phyloP scores from a whole-genome alignment of 2,329 filamentous ascomycete species.

The Hypoxylon sp. region DNA sequence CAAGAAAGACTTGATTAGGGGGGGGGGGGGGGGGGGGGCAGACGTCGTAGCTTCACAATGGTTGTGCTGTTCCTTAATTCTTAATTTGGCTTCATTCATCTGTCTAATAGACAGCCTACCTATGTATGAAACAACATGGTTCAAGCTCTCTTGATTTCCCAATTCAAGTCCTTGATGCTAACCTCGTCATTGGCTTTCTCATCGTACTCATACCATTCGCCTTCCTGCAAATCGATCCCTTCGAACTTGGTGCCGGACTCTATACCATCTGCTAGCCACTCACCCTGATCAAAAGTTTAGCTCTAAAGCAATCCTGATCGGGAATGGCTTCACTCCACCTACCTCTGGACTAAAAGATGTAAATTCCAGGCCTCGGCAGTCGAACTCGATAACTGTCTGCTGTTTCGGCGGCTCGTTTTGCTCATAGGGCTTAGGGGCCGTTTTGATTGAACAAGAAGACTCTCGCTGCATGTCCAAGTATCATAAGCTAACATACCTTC shows the following conservation, averaged over 20 bases:
- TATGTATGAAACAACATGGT: background rate
- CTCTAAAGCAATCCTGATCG: background rate
- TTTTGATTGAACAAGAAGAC: slow-evolving; percentile 87
- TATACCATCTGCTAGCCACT: slow-evolving; percentile 87
- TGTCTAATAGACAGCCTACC: background rate
- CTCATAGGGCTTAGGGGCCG: slow-evolving; percentile 79
- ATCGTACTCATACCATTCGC: slow-evolving; percentile 98
- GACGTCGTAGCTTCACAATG: background rate
- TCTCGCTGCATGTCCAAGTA: slow-evolving; percentile 71
- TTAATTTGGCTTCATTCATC: slow-evolving; percentile 10
- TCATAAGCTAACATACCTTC: slow-evolving; percentile 22
- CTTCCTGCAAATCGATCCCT: slow-evolving; percentile 85
- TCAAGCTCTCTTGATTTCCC: slow-evolving; percentile 84
- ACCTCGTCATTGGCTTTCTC: slow-evolving; percentile 94
- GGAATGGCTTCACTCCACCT: slow-evolving; percentile 43
- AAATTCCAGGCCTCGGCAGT: slow-evolving; percentile 95
- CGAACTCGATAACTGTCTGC: slow-evolving; percentile 88
- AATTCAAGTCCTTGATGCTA: slow-evolving; percentile 89
- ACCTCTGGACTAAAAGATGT: slow-evolving; percentile 92
- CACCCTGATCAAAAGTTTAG: slow-evolving; percentile 71
- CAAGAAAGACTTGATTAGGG: background rate
- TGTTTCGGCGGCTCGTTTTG: slow-evolving; percentile 79
- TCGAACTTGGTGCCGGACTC: slow-evolving; percentile 88
- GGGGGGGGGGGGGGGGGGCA: background rate
- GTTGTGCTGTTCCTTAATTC: slow-evolving; percentile 1